Base-by-base conservation (phyloP, 306 rosid species). In the Astragalus glycyphyllos region DNA sequence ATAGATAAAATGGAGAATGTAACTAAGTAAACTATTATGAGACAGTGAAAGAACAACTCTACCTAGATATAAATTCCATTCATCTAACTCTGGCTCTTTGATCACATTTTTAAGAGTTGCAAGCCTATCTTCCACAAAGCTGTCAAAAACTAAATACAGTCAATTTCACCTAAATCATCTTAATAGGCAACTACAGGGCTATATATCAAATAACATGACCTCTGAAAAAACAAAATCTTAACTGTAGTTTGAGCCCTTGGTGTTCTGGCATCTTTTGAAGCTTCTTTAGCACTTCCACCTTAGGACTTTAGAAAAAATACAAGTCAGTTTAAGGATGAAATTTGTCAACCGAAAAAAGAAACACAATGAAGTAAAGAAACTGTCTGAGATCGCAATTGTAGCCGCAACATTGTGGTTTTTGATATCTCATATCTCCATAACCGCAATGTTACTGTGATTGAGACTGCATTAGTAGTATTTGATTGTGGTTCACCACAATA, bases 111-210 rank as follows among this genome's bases (percentile, higher is more conserved):
- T 90, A 26, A 86, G 81, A 75, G 93, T 88, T 58, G 93, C 90
- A 57, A 90, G 72, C 53, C 93, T 83, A 77, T 93, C 97, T 85
- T 93, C 97, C 58, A 90, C 96, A 72, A 93, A 93, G 83, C 98
- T 90, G 86, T 49, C 63, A 37, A 80, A 61, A 62, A 58, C 56
- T 13, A 46, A 69, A 66, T 31, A 5, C 11, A 50, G 69, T 41
- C 62, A 69, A 8, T 77, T 70, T 61, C 76, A 66, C 63, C 3
- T 68, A 15, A 57, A 38, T 42, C 56, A 72, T 38, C 34, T 46
- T 61, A 58, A 51, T 13, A 65, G 14, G 54, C 10, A 32, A 65
- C 38, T 54, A n/a, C 34, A 64, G 26, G 38, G 58, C 46, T 69
- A 49, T 63, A 5, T 68, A 5, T 68, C 7, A 5, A 61, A 7